Base-by-base conservation (phyloP, 2,329 filamentous ascomycete genomes). In the Plectosphaerella cucumerina region DNA sequence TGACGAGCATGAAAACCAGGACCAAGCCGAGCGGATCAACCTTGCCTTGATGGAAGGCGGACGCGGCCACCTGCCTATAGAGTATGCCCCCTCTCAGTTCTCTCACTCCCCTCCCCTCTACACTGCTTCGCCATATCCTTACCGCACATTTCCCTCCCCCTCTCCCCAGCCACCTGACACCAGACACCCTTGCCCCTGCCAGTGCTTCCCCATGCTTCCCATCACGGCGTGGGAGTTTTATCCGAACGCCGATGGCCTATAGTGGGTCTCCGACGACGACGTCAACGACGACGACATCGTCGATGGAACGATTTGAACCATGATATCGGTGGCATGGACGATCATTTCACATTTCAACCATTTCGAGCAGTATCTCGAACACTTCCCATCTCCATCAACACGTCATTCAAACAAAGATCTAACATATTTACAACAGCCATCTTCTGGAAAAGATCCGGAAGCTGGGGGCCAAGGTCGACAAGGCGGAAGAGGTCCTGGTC, bases 41-140 rank as follows among this genome's bases (percentile, higher is more conserved):
- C 69, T 83, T 26, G 80, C 80, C 22, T 66, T 87, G 47, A 74
- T 78, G 48, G 77, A 85, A 59, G 79, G 82, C 57, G 70, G 66
- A 48, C 72, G 74, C 43, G 78, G 80, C 11, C 74, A 79, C 53
- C 60, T 81, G 49, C 77, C 80, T 21, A 76, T 84, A 49, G 76
- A 78, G 80, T 84, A 80, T 57, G 79, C 62, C 54, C 55, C 58
- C 55, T 68, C 65, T 48, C 64, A 15, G 11, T 37, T 6, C 9
- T 21, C 23, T 21, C 45, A 21, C 67, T 67, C 43, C 58, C 55
- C 31, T 48, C 54, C 39, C 53, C 61, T 21, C 50, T 65, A 15
- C 52, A 56, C 44, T 58, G 56, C 18, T 67, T 62, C 48, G 59
- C 60, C 42, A 56, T 15, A 2, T 26, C 21, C 33, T 22, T 26